phyloP scores from a whole-genome alignment of 2,329 filamentous ascomycete genomes.

The Nigrospora sphaerica region DNA sequence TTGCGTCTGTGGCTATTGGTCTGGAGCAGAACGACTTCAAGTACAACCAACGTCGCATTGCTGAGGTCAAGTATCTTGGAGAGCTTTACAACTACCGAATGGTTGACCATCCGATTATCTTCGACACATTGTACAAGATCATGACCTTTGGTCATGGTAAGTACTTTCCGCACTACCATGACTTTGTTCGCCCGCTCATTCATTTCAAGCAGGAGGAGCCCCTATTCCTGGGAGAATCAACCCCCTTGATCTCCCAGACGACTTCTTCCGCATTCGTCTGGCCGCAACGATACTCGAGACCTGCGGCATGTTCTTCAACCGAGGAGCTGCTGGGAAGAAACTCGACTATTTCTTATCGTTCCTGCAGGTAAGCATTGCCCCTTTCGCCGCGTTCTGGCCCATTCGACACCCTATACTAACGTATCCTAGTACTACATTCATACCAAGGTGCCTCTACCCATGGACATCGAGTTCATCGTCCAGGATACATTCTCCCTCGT shows the following conservation, averaged over 20 bases:
- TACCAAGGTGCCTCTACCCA: slow-evolving; percentile 81
- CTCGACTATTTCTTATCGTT: slow-evolving; percentile 96
- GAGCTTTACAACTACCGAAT: slow-evolving; percentile 98
- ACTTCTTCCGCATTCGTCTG: slow-evolving; percentile 91
- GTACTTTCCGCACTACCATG: slow-evolving; percentile 13
- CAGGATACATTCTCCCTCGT: slow-evolving; percentile 84
- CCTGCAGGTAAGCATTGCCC: slow-evolving; percentile 58
- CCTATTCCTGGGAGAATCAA: slow-evolving; percentile 73
- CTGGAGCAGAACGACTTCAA: slow-evolving; percentile 96
- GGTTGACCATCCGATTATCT: slow-evolving; percentile 90
- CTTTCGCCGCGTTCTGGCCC: neutral
- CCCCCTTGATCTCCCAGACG: slow-evolving; percentile 78
- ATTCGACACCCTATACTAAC: slow-evolving; percentile 6
- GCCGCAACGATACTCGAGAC: slow-evolving; percentile 88
- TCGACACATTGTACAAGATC: slow-evolving; percentile 91
- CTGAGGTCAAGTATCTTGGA: slow-evolving; percentile 92
- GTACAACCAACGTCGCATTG: slow-evolving; percentile 88
- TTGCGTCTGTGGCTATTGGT: slow-evolving; percentile 82
- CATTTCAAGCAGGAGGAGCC: slow-evolving; percentile 52
- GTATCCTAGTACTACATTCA: slow-evolving; percentile 75
- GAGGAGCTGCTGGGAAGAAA: slow-evolving; percentile 91
- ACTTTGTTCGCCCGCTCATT: slow-evolving; percentile 9
- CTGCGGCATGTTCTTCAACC: slow-evolving; percentile 92
- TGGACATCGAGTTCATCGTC: slow-evolving; percentile 96
- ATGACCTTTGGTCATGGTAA: slow-evolving; percentile 81